Evolutionary conservation across 2,329 filamentous ascomycete genomes (phyloP).

Genomic region (Dothistroma pini): DNA sequence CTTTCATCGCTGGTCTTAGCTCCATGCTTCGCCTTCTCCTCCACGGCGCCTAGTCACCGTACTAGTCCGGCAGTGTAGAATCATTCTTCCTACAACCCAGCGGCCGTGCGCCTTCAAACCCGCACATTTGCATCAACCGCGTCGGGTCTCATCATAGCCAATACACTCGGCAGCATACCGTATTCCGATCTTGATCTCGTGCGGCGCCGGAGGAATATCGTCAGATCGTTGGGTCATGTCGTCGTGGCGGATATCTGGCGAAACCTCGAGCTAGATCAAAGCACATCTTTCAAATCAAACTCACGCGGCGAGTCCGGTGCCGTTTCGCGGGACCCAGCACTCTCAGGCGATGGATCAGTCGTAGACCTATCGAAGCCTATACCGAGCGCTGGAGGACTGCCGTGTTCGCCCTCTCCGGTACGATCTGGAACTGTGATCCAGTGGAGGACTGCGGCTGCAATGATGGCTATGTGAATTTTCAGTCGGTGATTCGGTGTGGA

Average conservation of each 20-base stretch:
- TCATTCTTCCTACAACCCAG: no score
- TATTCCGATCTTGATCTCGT: no score
- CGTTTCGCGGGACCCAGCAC: constrained; percentile 2
- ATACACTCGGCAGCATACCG: no score
- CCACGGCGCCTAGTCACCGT: no score
- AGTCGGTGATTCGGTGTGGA: neutral
- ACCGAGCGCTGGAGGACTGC: constrained; percentile 13
- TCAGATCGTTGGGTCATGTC: no score
- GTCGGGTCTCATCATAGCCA: no score
- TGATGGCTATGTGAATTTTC: constrained; percentile 12
- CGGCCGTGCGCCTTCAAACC: no score
- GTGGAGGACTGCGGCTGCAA: constrained; percentile 15
- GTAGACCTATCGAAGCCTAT: constrained; percentile 16
- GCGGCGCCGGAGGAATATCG: no score
- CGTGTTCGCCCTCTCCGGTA: constrained; percentile 9
- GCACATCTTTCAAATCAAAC: constrained; percentile 2
- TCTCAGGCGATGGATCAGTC: constrained; percentile 5
- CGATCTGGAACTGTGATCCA: constrained; percentile 19
- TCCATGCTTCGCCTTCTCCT: no score
- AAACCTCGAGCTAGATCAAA: neutral
- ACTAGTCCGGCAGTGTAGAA: no score
- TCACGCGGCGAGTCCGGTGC: constrained; percentile 3
- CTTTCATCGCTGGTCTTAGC: no score
- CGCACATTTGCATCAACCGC: no score
- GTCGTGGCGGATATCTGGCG: neutral